A percentile compares a stretch with the other conserved stretches of the same genome.
These are phyloP conservation scores for Sporothrix globosa DNA, from an alignment of 2,329 filamentous ascomycete species.

Conservation along the genomic window DNA sequence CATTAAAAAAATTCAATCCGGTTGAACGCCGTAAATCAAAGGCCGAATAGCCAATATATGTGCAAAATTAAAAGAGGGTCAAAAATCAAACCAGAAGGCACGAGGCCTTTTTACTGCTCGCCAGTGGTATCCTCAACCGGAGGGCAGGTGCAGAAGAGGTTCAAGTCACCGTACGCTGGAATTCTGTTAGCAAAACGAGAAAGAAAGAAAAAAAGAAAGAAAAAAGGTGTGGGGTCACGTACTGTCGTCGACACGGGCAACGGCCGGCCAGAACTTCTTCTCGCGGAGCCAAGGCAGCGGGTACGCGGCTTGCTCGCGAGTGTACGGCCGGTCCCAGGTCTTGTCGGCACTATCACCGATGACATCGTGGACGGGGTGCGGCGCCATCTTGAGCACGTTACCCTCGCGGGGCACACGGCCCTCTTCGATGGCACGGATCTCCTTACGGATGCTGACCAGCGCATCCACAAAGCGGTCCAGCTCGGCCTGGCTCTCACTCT, in stretches of 20 bases:
- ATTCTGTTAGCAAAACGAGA: conserved; percentile 34
- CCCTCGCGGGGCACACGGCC: conserved; percentile 72
- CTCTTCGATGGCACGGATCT: conserved; percentile 82
- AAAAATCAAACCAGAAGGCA: conserved; percentile 24
- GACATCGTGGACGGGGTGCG: conserved; percentile 82
- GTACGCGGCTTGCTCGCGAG: conserved; percentile 81
- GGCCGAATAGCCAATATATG: background rate
- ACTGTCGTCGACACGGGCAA: conserved; percentile 87
- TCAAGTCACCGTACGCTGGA: conserved; percentile 82
- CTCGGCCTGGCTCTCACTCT: conserved; percentile 89
- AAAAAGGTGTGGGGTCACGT: conserved; percentile 46
- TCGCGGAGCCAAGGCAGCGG: conserved; percentile 79
- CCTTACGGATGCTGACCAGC: conserved; percentile 79
- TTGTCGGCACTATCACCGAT: conserved; percentile 58
- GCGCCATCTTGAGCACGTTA: conserved; percentile 87
- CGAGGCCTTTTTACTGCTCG: conserved; percentile 29
- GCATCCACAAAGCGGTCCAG: conserved; percentile 92
- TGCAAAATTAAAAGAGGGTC: conserved; percentile 17
- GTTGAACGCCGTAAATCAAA: conserved; percentile 13
- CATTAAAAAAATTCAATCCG: conserved; percentile 12
- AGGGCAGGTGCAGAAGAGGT: conserved; percentile 93
- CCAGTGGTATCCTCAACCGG: conserved; percentile 70
- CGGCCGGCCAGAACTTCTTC: conserved; percentile 97
- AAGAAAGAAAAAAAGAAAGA: background rate
- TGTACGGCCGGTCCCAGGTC: conserved; percentile 79